A percentile compares a stretch with the other conserved stretches of the same genome.
Evolutionary conservation across 2,329 filamentous ascomycete genomes (phyloP).

Genomic region (Cordyceps sp.): DNA sequence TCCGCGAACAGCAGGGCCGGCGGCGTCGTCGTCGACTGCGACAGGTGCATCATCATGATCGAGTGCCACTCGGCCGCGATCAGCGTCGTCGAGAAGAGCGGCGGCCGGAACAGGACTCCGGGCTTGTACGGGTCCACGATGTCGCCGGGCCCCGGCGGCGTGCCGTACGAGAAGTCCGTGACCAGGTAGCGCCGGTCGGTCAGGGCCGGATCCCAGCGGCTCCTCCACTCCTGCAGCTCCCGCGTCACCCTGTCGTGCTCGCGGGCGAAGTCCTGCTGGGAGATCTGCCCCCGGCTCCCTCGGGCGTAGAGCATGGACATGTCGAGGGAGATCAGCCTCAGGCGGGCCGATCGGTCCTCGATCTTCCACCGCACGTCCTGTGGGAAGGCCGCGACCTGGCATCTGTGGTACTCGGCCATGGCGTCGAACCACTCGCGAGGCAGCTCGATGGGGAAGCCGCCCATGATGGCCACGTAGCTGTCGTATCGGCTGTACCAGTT

Average conservation of each 20-base stretch:
- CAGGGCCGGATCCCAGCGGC: constrained; percentile 43
- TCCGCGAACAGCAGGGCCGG: constrained; percentile 33
- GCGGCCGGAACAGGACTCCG: constrained; percentile 51
- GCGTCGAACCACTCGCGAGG: constrained; percentile 62
- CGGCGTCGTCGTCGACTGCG: constrained; percentile 46
- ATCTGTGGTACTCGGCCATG: constrained; percentile 44
- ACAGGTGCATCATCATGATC: constrained; percentile 64
- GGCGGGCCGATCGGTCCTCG: constrained; percentile 46
- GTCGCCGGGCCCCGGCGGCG: constrained; percentile 38
- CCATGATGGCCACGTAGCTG: constrained; percentile 67
- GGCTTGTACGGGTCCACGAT: constrained; percentile 60
- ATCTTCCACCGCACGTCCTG: constrained; percentile 48
- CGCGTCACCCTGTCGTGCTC: constrained; percentile 40
- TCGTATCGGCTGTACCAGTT: constrained; percentile 90
- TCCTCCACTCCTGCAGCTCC: constrained; percentile 31
- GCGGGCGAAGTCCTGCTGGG: constrained; percentile 43
- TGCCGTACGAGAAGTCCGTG: constrained; percentile 40
- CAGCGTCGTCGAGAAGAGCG: constrained; percentile 59
- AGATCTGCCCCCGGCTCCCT: constrained; percentile 46
- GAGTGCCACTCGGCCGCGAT: constrained; percentile 63
- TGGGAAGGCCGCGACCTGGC: constrained; percentile 42
- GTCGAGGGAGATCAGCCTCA: constrained; percentile 62
- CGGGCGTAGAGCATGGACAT: constrained; percentile 63
- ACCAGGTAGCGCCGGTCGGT: constrained; percentile 46
- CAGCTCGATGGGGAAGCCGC: constrained; percentile 58